Evolutionary conservation across 2,329 filamentous ascomycete genomes (phyloP), one percentile per base, ranked within the genome.

Genomic region (Beauveria sp.): DNA sequence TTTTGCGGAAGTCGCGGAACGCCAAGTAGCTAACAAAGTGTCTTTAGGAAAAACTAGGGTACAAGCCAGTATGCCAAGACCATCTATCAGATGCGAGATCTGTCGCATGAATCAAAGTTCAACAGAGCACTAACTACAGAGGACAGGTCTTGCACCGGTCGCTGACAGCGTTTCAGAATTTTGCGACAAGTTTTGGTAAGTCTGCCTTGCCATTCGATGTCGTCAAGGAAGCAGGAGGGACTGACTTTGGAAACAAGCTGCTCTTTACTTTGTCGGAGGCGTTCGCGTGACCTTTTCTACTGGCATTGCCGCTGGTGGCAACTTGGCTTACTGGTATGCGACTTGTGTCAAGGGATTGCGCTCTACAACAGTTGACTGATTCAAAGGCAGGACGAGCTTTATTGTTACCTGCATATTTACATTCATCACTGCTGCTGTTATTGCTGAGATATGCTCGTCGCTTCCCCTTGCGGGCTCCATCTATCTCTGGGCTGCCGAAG

Each of bases 241-340:
- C 64, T 68, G 34, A 70, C 53, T 40, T 7, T 1, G 5, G 24
- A 28, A 45, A 40, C 14, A 50, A 85, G 83, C 83, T 64, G 83
- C 83, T 1, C 73, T 86, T 2, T 86, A 85, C 70, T 85, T 85
- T 62, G 78, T 86, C 50, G 83, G 83, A 34, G 83, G 80, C 62
- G 81, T 85, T 45, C 78, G 83, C 46, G 81, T 84, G 2, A 85
- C 83, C 0, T 86, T 84, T 67, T 84, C 80, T n/a, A 86, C 83
- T 12, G 83, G 83, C 64, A 84, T 86, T 43, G 82, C 81, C 28
- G 82, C 83, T 20, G 83, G 84, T 60, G 83, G 83, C 47, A 83
- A 83, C 63, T 69, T 85, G 54, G 83, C 83, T 8, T 86, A 86
- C 67, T 86, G 83, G 82, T 82, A 67, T 45, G 70, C 26, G 26